Conservation (phyloP, 2,329 filamentous ascomycete species). For the Microdochium bolleyi region DNA sequence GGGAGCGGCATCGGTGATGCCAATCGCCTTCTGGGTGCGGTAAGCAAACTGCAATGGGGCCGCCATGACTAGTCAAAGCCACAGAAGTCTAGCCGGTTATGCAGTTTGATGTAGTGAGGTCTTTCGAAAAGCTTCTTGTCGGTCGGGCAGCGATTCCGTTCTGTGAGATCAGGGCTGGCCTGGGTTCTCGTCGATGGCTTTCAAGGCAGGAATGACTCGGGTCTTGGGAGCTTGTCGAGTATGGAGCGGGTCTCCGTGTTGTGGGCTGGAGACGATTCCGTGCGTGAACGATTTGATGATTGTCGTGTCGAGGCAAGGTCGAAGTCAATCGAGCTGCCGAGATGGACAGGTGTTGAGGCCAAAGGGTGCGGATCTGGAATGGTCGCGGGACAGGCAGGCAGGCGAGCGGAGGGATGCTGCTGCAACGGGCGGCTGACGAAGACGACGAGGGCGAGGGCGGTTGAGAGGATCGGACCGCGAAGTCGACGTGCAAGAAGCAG, state of each 20-base stretch:
- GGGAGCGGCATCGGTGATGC: slow-evolving; percentile 84
- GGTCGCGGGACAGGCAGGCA: neutral
- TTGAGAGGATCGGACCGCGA: neutral
- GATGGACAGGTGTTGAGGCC: neutral
- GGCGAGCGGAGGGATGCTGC: neutral
- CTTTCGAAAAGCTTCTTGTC: neutral
- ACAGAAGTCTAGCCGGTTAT: slow-evolving; percentile 38
- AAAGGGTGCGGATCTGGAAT: neutral
- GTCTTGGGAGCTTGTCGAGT: neutral
- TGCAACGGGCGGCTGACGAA: neutral
- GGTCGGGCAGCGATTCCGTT: neutral
- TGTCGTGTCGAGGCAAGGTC: neutral
- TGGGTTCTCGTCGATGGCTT: neutral
- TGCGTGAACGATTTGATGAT: neutral
- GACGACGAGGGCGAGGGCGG: neutral
- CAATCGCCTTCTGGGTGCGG: slow-evolving; percentile 94
- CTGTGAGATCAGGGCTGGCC: neutral
- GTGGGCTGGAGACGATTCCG: neutral
- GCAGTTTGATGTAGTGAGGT: neutral
- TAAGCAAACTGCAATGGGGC: slow-evolving; percentile 91
- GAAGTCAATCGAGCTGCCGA: neutral
- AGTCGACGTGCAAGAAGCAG: slow-evolving; percentile 1
- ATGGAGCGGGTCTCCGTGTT: neutral
- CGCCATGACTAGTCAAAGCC: slow-evolving; percentile 92
- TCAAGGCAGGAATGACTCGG: neutral